Conservation (phyloP, 768 basidiomycete genomes). For the Serendipita sp. region DNA sequence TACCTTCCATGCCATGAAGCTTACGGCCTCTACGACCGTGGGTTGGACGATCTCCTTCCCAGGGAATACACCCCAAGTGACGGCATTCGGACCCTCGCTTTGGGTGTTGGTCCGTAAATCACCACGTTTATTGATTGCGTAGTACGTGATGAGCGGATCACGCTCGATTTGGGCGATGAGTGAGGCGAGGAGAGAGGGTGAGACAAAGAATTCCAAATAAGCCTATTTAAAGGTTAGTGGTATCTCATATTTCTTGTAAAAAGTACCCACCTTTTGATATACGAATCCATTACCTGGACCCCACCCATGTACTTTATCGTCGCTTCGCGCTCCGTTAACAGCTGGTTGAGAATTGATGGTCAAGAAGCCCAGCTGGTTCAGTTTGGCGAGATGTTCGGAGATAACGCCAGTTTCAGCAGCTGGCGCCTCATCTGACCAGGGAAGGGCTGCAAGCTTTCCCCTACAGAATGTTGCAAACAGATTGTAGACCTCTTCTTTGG, state of each 20-base stretch:
- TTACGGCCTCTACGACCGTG: constrained; percentile 91
- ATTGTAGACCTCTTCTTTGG: constrained; percentile 42
- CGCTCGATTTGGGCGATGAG: constrained; percentile 71
- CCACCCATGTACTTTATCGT: constrained; percentile 81
- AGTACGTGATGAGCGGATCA: constrained; percentile 83
- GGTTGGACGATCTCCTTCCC: constrained; percentile 94
- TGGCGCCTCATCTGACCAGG: constrained; percentile 89
- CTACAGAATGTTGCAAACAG: constrained; percentile 79
- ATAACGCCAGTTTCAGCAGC: constrained; percentile 74
- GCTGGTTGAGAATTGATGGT: constrained; percentile 97
- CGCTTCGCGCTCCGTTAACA: constrained; percentile 74
- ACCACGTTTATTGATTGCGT: constrained; percentile 90
- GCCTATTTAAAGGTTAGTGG: constrained; percentile 34
- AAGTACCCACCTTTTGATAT: constrained; percentile 65
- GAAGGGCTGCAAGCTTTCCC: constrained; percentile 56
- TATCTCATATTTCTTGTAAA: neutral
- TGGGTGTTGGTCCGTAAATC: constrained; percentile 90
- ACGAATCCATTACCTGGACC: constrained; percentile 87
- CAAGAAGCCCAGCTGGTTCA: constrained; percentile 85
- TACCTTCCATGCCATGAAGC: constrained; percentile 98
- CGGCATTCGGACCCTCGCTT: constrained; percentile 92
- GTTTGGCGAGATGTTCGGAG: constrained; percentile 53
- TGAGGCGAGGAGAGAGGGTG: constrained; percentile 49
- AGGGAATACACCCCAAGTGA: constrained; percentile 97
- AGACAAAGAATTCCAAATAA: constrained; percentile 90